Percentiles rank a stretch among this genome's conserved stretches.
phyloP scores from a whole-genome alignment of 139 green algal species.

The Diplosphaera chodatii region DNA sequence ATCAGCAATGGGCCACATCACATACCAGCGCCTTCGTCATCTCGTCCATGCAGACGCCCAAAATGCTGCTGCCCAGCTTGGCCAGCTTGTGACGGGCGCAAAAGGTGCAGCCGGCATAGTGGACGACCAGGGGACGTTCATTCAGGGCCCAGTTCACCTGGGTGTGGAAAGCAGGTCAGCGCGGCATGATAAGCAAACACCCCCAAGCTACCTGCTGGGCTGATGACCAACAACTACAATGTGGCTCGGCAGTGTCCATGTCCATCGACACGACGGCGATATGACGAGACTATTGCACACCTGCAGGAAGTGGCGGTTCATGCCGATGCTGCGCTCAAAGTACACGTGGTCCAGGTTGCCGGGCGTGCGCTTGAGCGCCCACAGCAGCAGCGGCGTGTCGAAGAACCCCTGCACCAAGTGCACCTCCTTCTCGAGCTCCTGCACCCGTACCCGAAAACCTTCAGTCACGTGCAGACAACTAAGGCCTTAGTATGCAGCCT shows the following conservation, averaged over 20 bases:
- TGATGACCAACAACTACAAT: too few relatives aligned
- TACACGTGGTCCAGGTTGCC: conserved; percentile 22
- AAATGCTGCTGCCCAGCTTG: background rate
- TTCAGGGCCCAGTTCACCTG: background rate
- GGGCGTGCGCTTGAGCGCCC: conserved; percentile 22
- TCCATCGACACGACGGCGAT: too few relatives aligned
- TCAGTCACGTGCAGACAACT: too few relatives aligned
- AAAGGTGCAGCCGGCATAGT: background rate
- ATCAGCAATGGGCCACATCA: too few relatives aligned
- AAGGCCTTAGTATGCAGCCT: too few relatives aligned
- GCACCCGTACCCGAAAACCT: too few relatives aligned
- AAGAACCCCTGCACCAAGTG: background rate
- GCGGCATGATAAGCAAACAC: too few relatives aligned
- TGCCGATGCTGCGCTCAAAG: background rate
- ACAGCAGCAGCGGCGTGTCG: conserved; percentile 20
- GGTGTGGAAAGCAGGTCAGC: too few relatives aligned
- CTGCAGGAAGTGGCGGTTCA: background rate
- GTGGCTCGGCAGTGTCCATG: too few relatives aligned
- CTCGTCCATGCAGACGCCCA: background rate
- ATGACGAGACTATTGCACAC: background rate
- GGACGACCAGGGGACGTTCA: background rate
- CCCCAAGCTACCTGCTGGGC: too few relatives aligned
- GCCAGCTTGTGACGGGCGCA: background rate
- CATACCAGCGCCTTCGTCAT: background rate
- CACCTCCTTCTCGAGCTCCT: conserved; percentile 1